phyloP scores from a whole-genome alignment of 2,329 filamentous ascomycete species.

The Phoma sp. region DNA sequence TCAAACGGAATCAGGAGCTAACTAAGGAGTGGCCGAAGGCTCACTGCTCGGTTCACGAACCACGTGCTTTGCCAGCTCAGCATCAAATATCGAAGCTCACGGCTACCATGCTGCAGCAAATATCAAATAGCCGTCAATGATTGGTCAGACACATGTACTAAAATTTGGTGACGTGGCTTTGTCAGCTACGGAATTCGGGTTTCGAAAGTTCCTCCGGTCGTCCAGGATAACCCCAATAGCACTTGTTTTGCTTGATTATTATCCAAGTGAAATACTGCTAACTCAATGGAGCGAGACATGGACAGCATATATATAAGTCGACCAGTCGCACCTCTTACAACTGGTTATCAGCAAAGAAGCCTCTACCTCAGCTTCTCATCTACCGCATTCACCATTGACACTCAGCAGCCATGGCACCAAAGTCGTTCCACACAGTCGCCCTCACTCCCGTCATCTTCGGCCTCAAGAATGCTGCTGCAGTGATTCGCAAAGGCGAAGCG shows the following conservation, averaged over 20 bases:
- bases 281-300: no score
- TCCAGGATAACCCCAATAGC: neutral
- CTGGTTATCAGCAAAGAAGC: neutral
- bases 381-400: neutral
- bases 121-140: no score
- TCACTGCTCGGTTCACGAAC: neutral
- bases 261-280: neutral
- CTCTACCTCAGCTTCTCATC: neutral
- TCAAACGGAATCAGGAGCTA: conserved; percentile 9
- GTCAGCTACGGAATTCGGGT: neutral
- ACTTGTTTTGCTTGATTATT: neutral
- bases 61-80: neutral
- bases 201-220: neutral
- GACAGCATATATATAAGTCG: no score
- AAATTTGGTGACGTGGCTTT: no score
- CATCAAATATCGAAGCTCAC: neutral
- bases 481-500: conserved; percentile 55
- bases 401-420: conserved; percentile 21
- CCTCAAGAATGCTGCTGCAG: conserved; percentile 51
- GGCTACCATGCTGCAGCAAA: neutral
- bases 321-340: neutral
- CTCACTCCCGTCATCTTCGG: conserved; percentile 53
- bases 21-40: neutral
- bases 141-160: no score
- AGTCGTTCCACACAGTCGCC: conserved; percentile 43